phyloP scores from a whole-genome alignment of 495 filamentous ascomycete genomes.

The Penicillium waksmanii region DNA sequence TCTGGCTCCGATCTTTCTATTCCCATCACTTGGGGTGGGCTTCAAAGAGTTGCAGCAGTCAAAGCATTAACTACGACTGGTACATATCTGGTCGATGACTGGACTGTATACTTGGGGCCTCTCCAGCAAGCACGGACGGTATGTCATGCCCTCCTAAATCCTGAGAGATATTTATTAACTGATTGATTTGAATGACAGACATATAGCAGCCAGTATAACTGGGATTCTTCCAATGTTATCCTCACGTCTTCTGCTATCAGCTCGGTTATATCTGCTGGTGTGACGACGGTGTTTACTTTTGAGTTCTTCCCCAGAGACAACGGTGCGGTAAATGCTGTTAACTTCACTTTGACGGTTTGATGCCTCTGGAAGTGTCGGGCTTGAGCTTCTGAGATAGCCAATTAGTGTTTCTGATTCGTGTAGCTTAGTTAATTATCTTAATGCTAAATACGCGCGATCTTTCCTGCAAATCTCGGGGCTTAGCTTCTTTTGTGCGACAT shows the following conservation, averaged over 20 bases:
- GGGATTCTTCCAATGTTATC: conserved; percentile 47
- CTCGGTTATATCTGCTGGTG: conserved; percentile 49
- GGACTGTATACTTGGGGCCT: conserved; percentile 58
- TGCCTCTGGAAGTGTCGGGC: background rate
- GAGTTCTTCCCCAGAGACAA: conserved; percentile 55
- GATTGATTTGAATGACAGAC: conserved; percentile 27
- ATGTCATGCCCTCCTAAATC: conserved; percentile 20
- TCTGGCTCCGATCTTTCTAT: conserved; percentile 50
- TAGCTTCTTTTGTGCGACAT: too few relatives aligned
- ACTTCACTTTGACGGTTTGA: conserved; percentile 52
- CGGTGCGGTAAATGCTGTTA: conserved; percentile 41
- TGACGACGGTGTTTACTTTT: conserved; percentile 52
- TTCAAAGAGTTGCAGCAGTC: conserved; percentile 52
- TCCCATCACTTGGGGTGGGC: conserved; percentile 56
- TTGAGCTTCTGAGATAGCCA: background rate
- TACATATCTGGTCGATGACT: conserved; percentile 57
- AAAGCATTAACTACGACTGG: conserved; percentile 56
- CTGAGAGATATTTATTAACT: background rate
- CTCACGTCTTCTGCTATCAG: conserved; percentile 46
- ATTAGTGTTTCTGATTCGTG: too few relatives aligned
- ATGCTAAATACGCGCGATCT: too few relatives aligned
- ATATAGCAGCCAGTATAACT: conserved; percentile 55
- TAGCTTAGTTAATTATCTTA: too few relatives aligned
- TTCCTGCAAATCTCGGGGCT: too few relatives aligned
- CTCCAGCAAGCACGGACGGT: conserved; percentile 55